These are phyloP conservation scores for Meredithiella fracta DNA, from an alignment of 2,329 filamentous ascomycete species.

Conservation along the genomic window DNA sequence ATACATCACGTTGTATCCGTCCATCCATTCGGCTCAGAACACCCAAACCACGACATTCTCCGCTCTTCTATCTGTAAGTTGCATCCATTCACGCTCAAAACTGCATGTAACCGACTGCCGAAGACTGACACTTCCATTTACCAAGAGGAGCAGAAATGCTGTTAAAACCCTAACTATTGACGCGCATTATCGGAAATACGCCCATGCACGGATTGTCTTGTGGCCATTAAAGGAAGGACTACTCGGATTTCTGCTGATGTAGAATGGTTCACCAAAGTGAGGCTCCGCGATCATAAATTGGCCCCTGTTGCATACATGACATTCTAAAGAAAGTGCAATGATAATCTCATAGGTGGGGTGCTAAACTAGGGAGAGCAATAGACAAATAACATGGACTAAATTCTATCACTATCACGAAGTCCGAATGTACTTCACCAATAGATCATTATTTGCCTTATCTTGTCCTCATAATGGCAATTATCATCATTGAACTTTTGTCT, in stretches of 20 bases:
- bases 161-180: not conserved
- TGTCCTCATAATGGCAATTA: not conserved
- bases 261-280: not conserved
- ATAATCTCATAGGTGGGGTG: no score
- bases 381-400: not conserved
- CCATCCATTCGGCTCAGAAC: not conserved
- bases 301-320: no score
- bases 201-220: not conserved
- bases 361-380: not conserved
- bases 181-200: not conserved
- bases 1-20: not conserved
- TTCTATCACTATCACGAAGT: no score
- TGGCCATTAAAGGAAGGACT: not conserved
- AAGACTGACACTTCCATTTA: not conserved
- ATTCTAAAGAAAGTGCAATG: not conserved
- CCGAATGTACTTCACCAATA: no score
- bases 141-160: not conserved
- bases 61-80: constrained; percentile 4
- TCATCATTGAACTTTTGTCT: not conserved
- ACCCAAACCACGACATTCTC: constrained; percentile 7
- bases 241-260: no score
- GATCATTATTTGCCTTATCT: no score
- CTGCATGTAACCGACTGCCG: not conserved
- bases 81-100: not conserved
- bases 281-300: not conserved